Base-by-base conservation (phyloP, 441 rosid species). In the Populus hybrid region DNA sequence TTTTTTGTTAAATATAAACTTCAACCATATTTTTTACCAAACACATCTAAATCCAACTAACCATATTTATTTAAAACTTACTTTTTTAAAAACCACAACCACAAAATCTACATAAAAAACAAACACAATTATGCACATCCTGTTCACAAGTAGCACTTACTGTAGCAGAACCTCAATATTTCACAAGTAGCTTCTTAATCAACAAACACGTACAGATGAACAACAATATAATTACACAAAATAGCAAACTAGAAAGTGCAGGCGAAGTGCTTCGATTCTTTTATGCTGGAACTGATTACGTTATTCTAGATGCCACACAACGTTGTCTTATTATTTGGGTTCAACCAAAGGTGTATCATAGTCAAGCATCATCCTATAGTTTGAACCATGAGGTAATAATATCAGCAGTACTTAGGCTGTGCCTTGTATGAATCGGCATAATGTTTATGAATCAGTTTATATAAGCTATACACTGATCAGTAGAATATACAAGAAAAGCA, bases 391-490 rank as follows among this genome's bases (percentile, higher is more conserved):
- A 8, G 1, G 9, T 21, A 3, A 21, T 3, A 63, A 21, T 3
- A 63, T 63, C 11, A 63, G 6, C 66, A 9, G 24, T 21, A 63
- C 12, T 9, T 4, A 26, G 23, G 23, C 23, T 18, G 19, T 46
- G 57, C 19, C 63, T 57, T 57, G n/a, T 53, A 57, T 19, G 63
- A 19, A 19, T 19, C 23, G 4, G 63, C 63, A 57, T 61, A 42
- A 50, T 19, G 67, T 61, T 76, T 72, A 72, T 70, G 66, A 72
- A 42, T 61, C 68, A 59, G 75, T 59, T 50, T 12, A 53, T 36
- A 40, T 5, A 76, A 68, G 66, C 69, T 67, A 36, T 68, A 76
- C 76, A 80, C 42, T 66, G 38, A 80, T 71, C 76, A 21, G 76
- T 65, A 11, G 11, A 28, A 30, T 72, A 50, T 40, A 57, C 42